Evolutionary conservation across 2,329 filamentous ascomycete genomes (phyloP).

Genomic region (Aureobasidium sp.): DNA sequence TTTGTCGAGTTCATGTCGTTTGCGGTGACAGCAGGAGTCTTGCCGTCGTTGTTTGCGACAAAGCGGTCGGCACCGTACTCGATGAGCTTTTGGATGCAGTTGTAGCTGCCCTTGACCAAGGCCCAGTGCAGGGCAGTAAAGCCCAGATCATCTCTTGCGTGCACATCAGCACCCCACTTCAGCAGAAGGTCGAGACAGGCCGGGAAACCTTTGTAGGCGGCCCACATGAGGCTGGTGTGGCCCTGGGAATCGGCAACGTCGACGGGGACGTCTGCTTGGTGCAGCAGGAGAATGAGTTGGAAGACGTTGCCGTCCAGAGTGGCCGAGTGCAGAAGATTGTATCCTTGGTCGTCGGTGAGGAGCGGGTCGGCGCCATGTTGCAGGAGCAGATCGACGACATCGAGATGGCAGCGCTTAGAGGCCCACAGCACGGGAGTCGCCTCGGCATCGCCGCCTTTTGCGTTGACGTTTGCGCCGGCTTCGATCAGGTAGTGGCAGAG

Average conservation of each 20-base stretch:
- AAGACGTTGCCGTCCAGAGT: slow-evolving; percentile 96
- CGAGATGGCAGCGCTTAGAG: slow-evolving; percentile 92
- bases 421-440: slow-evolving; percentile 96
- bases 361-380: slow-evolving; percentile 88
- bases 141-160: slow-evolving; percentile 81
- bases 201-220: slow-evolving; percentile 93
- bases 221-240: slow-evolving; percentile 97
- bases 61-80: slow-evolving; percentile 95
- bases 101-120: slow-evolving; percentile 82
- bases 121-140: slow-evolving; percentile 97
- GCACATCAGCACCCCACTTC: slow-evolving; percentile 90
- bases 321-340: slow-evolving; percentile 94
- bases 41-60: slow-evolving; percentile 79
- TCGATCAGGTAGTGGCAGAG: slow-evolving; percentile 94
- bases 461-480: slow-evolving; percentile 81
- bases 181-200: slow-evolving; percentile 87
- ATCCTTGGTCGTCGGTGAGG: slow-evolving; percentile 87
- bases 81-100: slow-evolving; percentile 85
- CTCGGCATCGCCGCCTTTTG: slow-evolving; percentile 88
- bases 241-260: slow-evolving; percentile 84
- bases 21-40: slow-evolving; percentile 80
- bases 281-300: slow-evolving; percentile 78
- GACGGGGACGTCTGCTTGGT: slow-evolving; percentile 83
- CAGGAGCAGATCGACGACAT: slow-evolving; percentile 87
- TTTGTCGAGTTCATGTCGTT: slow-evolving; percentile 79